Evolutionary conservation across 768 basidiomycete genomes (phyloP), one percentile per base, ranked within the genome.

Genomic region (Suillus variegatus): DNA sequence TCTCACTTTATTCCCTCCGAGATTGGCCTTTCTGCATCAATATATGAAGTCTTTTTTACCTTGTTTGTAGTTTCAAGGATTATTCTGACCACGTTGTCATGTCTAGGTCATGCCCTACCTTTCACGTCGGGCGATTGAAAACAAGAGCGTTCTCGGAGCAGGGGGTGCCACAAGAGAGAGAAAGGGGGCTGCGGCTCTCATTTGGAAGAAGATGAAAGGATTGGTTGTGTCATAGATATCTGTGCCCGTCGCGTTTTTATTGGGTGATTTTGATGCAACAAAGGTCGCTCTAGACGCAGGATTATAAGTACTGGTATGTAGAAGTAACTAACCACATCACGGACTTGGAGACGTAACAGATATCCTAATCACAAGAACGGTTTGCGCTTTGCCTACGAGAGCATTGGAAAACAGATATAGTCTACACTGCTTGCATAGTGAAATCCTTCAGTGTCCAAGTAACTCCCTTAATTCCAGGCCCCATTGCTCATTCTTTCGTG

Each of bases 51-150:
- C 36, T 41, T 28, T 54, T 58, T 22, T 14, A 0, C n/a, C 8
- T 55, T 35, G 20, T 22, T 38, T 35, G 20, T n/a, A 10, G 22
- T 7, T 18, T 41, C 4, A 18, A 25, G 40, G 6, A 41, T 38
- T 12, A 51, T 58, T 70, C 22, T 38, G 67, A 74, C 67, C 62
- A 75, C 22, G 40, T 18, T 16, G 10, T 43, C 64, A 41, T 61
- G 64, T 51, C 32, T 61, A 91, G 88, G 91, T 94, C 12, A 90
- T 97, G 88, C 95, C 96, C 0, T 98, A 97, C 75, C 84, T 97
- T 10, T 85, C 90, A 47, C 85, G 95, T 40, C 83, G 96, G 18
- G 95, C 95, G 1, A 88, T 95, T 54, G 95, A 97, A 86, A 97
- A 98, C 81, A 96, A 94, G 77, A 89, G 90, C 0, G 83, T 97